Base-by-base conservation (phyloP, 345 rosid genomes). In the Arabidopsis suecica region DNA sequence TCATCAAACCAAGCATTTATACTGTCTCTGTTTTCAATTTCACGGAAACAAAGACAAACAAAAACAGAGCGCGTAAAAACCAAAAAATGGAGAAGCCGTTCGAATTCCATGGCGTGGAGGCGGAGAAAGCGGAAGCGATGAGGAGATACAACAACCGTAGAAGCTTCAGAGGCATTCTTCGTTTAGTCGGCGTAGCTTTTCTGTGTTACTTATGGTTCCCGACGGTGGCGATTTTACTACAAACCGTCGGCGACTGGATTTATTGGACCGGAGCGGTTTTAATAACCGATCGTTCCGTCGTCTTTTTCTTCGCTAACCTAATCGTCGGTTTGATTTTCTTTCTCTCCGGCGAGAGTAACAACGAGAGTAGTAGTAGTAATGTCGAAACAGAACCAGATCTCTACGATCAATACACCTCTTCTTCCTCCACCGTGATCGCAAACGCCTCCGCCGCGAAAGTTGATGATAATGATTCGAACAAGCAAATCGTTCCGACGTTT, bases 71-170 rank as follows among this genome's bases (percentile, higher is more conserved):
- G 23, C 18, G 18, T 16, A 16, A 44, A 3, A 16, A 3, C 10
- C 23, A 36, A 25, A 42, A 6, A 23, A 59, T 11, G 69, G 36
- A 30, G 64, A 75, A 36, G 28, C 25, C 16, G 50, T 65, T 65
- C 2, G 66, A 57, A 38, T 7, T 47, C 34, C 42, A 25, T 53
- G 72, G 66, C 59, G 51, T 62, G 7, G 71, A 69, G 25, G 57
- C 58, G 50, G 80, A 76, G 75, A 76, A 76, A 69, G 75, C 71
- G 7, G 69, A 76, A 54, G 80, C 80, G 9, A 69, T 69, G 59
- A 76, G 75, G 51, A 76, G 58, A 61, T 76, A 53, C 80, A 69
- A 69, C 10, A 69, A 62, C 44, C 51, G 56, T 9, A 44, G 0
- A 69, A 64, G 12, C 25, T 44, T 42, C 53, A 6, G 13, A 1